phyloP scores from a whole-genome alignment of 805 yeast genomes.

The Yarrowia sp. region DNA sequence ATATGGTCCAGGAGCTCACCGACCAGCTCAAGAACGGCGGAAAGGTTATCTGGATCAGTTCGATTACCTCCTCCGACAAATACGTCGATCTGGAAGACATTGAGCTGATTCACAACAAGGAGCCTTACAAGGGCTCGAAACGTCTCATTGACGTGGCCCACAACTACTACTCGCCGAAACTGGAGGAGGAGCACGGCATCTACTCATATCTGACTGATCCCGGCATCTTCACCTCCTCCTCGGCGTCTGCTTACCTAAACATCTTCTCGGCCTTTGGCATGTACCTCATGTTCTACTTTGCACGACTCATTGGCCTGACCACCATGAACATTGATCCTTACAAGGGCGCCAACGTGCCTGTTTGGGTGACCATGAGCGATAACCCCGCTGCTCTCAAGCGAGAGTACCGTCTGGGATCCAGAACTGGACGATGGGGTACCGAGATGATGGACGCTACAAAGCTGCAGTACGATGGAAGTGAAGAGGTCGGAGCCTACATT shows the following conservation, averaged over 20 bases:
- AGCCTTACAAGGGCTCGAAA: conserved; percentile 92
- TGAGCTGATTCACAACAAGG: conserved; percentile 66
- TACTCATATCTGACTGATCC: conserved; percentile 87
- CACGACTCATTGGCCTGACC: conserved; percentile 81
- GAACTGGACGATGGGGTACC: conserved; percentile 66
- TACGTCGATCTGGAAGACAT: conserved; percentile 77
- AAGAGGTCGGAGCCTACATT: conserved; percentile 70
- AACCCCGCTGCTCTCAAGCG: conserved; percentile 58
- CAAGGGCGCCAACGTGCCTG: conserved; percentile 86
- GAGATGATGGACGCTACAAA: conserved; percentile 62
- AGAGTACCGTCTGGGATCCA: conserved; percentile 73
- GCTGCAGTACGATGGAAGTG: conserved; percentile 57
- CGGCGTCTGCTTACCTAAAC: conserved; percentile 73
- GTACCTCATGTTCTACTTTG: conserved; percentile 81
- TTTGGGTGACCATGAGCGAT: conserved; percentile 65
- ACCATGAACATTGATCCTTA: conserved; percentile 91
- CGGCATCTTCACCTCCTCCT: conserved; percentile 86
- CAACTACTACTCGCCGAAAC: conserved; percentile 64
- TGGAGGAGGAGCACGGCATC: conserved; percentile 60
- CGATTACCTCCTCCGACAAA: conserved; percentile 79
- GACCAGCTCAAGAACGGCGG: conserved; percentile 67
- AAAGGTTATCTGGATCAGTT: conserved; percentile 81
- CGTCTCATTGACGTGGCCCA: conserved; percentile 85
- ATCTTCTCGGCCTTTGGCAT: conserved; percentile 83
- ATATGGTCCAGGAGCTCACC: conserved; percentile 69